Evolutionary conservation across 352 stramenopile species (phyloP).

Genomic region (Globisporangium perplexum): DNA sequence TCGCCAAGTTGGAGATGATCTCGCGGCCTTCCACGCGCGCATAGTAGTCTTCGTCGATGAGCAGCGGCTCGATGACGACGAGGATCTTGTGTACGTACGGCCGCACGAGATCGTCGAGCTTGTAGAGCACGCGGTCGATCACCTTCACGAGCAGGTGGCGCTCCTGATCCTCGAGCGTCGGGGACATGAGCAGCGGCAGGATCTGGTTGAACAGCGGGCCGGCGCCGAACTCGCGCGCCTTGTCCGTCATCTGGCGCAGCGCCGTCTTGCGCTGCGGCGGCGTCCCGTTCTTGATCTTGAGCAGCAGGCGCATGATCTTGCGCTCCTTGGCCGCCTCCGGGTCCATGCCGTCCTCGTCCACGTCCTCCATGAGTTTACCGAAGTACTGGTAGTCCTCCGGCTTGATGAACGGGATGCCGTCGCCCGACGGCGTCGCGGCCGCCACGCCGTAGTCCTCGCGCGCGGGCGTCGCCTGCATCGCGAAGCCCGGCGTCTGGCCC

Average conservation of each 20-base stretch:
- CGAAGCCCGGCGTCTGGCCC: slow-evolving; percentile 89
- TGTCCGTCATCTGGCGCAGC: slow-evolving; percentile 97
- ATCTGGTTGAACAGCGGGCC: slow-evolving; percentile 99
- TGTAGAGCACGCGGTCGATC: slow-evolving; percentile 99
- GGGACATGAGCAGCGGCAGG: slow-evolving; percentile 97
- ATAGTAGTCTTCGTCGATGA: slow-evolving; percentile 99
- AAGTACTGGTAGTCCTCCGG: slow-evolving; percentile 99
- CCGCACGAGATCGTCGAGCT: slow-evolving; percentile 98
- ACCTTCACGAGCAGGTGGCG: slow-evolving; percentile 99
- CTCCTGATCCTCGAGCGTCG: slow-evolving; percentile 98
- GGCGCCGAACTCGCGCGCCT: slow-evolving; percentile 95
- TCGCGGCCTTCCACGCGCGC: slow-evolving; percentile 97
- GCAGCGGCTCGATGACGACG: slow-evolving; percentile 97
- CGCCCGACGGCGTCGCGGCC: slow-evolving; percentile 55
- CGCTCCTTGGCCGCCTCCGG: slow-evolving; percentile 94
- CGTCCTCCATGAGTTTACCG: slow-evolving; percentile 93
- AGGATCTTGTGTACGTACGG: slow-evolving; percentile 99
- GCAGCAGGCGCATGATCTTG: slow-evolving; percentile 97
- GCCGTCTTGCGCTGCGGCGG: slow-evolving; percentile 96
- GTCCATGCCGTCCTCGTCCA: slow-evolving; percentile 81
- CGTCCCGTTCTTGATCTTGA: slow-evolving; percentile 99
- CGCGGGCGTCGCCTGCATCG: slow-evolving; percentile 75
- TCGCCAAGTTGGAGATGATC: slow-evolving; percentile 99
- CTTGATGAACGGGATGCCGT: slow-evolving; percentile 97
- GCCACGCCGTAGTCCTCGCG: slow-evolving; percentile 76